Base-by-base conservation (phyloP, 1,284 basidiomycete species). In the Trametes versicolor region DNA sequence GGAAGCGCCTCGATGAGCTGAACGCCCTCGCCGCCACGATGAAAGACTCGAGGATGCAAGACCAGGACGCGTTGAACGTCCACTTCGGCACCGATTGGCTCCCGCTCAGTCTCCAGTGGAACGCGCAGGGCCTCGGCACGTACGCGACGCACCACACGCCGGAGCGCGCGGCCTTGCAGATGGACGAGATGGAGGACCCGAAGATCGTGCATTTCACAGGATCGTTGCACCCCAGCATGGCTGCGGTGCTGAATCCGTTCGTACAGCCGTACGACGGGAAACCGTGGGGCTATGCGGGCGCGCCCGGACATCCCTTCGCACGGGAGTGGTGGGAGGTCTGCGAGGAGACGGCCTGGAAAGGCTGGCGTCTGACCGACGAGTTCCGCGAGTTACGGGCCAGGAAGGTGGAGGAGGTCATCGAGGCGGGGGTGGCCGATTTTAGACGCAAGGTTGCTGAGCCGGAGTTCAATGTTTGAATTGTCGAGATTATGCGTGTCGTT, bases 181-280 rank as follows among this genome's bases (percentile, higher is more conserved):
- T 83, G 47, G 67, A 71, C 13, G 74, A 73, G 19, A 80, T 83
- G 80, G 62, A 71, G n/a, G 71, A 83, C 43, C 81, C 85, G 0
- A 70, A 66, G 9, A 82, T 88, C 65, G 82, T 87, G 10, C 87
- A 87, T 68, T 89, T 88, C 74, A 87, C 85, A 0, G 86, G 87
- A 0, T 81, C 85, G 0, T 76, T 86, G 21, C 77, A 86, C 71
- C 85, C 86, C 0, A 68, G 72, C 4, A 60, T 86, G 64, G 79
- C 74, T 7, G 73, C 78, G 12, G 79, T 85, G 4, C 68, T 87
- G 67, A 86, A 86, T 69, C 82, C 83, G 0, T 84, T 79, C 65
- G 79, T 86, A 32, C 85, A 83, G 68, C 86, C 85, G 4, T 84
- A 76, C 64, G 82, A 82, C 1, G 78, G 83, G 7, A 88, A 88